Base-by-base conservation (phyloP, 1,139 yeast species). In the Protomyces lactucae-debilis region DNA sequence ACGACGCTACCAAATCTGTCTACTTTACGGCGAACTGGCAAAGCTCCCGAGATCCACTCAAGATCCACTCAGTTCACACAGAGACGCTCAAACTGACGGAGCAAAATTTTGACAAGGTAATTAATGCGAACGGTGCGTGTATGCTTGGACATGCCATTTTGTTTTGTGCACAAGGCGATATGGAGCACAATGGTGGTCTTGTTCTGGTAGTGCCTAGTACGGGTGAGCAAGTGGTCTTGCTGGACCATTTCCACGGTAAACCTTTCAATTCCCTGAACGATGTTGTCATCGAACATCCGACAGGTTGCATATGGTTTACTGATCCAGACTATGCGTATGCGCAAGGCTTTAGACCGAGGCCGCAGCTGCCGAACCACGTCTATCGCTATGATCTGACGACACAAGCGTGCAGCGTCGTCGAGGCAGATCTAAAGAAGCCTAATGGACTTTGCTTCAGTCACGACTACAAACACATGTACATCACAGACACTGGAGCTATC, bases 401-500 rank as follows among this genome's bases (percentile, higher is more conserved):
- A 2, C 36, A 37, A n/a, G 57, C 60, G 35, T 43, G 61, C 36
- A 52, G 28, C 36, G 48, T 46, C 28, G 65, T 64, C 16, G 68
- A 67, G 5, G 67, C 66, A 37, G 64, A 63, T 18, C 56, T 64
- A 36, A 37, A 10, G 37, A 56, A 45, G 64, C 66, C 68, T 57
- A 67, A 67, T 45, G 68, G 68, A 10, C 67, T 67, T 14, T 67
- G 68, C 53, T 67, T 67, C 53, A 64, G 66, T 35, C 68, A 67
- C 1, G 68, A 67, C 28, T 64, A 66, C 60, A 61, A 57, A 45
- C 57, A 40, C 5, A 35, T 67, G 45, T 67, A 66, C 51, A 48
- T 67, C 28, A 67, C 68, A 37, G 68, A 67, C 46, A 67, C 68
- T 25, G 68, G 60, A n/a, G 68, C 66, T 6, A 18, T 64, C 14